phyloP scores from a whole-genome alignment of 2,329 filamentous ascomycete genomes.

The Beauveria caledonica region DNA sequence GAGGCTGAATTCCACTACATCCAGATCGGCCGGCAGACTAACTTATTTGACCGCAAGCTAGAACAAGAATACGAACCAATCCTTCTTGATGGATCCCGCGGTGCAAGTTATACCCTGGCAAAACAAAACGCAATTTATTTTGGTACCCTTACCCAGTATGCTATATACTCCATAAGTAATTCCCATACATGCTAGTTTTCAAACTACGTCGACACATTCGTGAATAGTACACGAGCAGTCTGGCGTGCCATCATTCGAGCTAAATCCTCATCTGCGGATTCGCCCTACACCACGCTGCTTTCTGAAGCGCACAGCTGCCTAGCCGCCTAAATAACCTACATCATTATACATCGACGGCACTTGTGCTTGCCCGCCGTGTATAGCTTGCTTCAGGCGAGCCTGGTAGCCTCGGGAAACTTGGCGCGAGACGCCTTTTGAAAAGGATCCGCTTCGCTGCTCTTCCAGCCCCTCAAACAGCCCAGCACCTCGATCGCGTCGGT shows the following conservation, averaged over 20 bases:
- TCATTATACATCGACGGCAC: background rate
- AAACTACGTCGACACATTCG: background rate
- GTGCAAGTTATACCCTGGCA: background rate
- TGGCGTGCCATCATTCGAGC: background rate
- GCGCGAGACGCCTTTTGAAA: constrained; percentile 40
- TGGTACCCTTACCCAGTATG: background rate
- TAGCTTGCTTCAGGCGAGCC: constrained; percentile 25
- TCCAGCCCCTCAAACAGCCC: constrained; percentile 39
- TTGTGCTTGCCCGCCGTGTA: background rate
- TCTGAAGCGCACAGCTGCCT: background rate
- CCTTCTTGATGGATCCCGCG: too few relatives aligned
- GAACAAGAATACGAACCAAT: background rate
- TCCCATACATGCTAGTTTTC: background rate
- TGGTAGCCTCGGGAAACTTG: constrained; percentile 44
- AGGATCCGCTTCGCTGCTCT: constrained; percentile 37
- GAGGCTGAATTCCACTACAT: background rate
- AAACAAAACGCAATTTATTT: background rate
- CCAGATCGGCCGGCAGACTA: background rate
- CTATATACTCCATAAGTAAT: background rate
- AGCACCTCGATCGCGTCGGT: constrained; percentile 45
- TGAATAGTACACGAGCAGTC: background rate
- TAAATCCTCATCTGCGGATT: background rate
- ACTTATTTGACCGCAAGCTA: background rate
- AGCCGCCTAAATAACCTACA: background rate
- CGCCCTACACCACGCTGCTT: background rate